A percentile compares a stretch with the other conserved stretches of the same genome.
Conservation (phyloP, 2,329 filamentous ascomycete genomes). For the Pestalotiopsis sp. region DNA sequence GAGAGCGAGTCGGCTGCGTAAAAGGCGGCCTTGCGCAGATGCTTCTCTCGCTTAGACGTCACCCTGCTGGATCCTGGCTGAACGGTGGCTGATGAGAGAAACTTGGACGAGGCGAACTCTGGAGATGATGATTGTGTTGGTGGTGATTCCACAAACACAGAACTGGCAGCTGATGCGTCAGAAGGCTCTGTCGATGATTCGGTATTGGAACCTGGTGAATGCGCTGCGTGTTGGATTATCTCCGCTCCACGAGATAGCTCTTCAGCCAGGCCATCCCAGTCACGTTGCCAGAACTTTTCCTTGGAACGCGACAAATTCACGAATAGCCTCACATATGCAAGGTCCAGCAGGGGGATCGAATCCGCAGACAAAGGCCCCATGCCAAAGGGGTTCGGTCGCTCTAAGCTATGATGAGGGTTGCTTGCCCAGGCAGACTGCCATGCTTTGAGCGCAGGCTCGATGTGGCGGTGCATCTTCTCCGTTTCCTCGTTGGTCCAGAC, state of each 20-base stretch:
- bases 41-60: constrained; percentile 77
- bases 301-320: constrained; percentile 92
- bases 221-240: constrained; percentile 72
- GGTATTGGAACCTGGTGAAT: constrained; percentile 55
- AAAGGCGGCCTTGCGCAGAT: constrained; percentile 91
- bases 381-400: constrained; percentile 83
- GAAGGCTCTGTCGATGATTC: constrained; percentile 49
- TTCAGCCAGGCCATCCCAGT: constrained; percentile 89
- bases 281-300: constrained; percentile 90
- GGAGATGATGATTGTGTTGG: constrained; percentile 53
- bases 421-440: constrained; percentile 94
- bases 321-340: constrained; percentile 90
- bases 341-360: constrained; percentile 85
- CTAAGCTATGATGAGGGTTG: constrained; percentile 81
- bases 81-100: constrained; percentile 27
- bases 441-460: constrained; percentile 89
- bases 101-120: constrained; percentile 45
- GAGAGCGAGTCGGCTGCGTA: constrained; percentile 90
- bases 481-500: constrained; percentile 92
- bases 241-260: constrained; percentile 81
- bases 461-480: constrained; percentile 93
- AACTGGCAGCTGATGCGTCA: constrained; percentile 48
- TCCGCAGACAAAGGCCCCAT: constrained; percentile 84
- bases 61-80: constrained; percentile 40
- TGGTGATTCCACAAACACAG: constrained; percentile 54